Evolutionary conservation across 2,329 filamentous ascomycete species (phyloP), one percentile per base, ranked within the genome.

Genomic region (Penicillium sp.): DNA sequence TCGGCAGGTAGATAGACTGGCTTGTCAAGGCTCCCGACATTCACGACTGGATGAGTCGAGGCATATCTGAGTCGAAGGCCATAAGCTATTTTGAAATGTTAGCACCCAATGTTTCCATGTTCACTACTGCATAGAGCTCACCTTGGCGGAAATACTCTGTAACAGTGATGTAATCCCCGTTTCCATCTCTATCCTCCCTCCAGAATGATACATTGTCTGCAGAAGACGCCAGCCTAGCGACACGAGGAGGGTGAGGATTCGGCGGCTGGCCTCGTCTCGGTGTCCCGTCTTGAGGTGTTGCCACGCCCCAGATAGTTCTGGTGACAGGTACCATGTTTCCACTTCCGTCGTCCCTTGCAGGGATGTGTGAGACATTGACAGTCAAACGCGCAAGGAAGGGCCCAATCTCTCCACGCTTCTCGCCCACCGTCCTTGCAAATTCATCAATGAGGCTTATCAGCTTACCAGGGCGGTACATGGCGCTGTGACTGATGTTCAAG

Each of bases 1-100:
- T 92, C 87, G 0, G 83, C 80, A 0, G 88, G 87, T 43, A 88
- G 70, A 60, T 87, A 90, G 18, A 0, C 76, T 75, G 0, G 87
- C 85, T n/a, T 78, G 80, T 0, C 73, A 67, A 0, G 60, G 7
- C 72, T 82, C 1, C 87, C 87, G 27, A 87, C 75, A 63, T 91
- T 90, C 58, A 92, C 70, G 0, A 89, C 74, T 0, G 88, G 86
- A 1, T 79, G 68, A 5, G 76, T 60, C 0, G 64, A 2, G 3
- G 0, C 63, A 6, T 54, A 10, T 4, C 74, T 61, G 1, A 70
- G 50, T 0, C 57, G 57, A 45, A 80, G 74, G 2, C 44, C 41
- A 56, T 66, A 76, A 65, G 7, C 72, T 79, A 64, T 41, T 24
- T 5, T 22, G 27, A 16, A 9, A n/a, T 32, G 40, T 52, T 44